Base-by-base conservation (phyloP, 345 rosid species). In the Rubroshorea leprosula region DNA sequence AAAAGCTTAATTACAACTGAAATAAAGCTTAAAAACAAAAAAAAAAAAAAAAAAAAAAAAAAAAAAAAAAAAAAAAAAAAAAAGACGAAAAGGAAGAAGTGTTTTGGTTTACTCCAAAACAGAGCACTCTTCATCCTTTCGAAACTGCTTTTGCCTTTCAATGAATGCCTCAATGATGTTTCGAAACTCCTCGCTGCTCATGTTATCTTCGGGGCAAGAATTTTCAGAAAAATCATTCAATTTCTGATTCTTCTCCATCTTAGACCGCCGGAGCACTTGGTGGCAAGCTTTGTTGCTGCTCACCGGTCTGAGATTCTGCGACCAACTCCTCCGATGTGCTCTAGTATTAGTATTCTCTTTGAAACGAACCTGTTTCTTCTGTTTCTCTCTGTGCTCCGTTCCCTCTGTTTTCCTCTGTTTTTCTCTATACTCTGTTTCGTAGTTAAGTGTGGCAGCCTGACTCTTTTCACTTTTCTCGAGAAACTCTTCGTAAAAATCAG, bases 171-270 rank as follows among this genome's bases (percentile, higher is more conserved):
- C 92, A 0, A 82, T 55, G 5, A 62, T 68, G 55, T 73, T 23
- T 22, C 79, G 68, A 51, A 85, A 85, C 62, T 85, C 89, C 20
- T 85, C 92, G 19, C 41, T 83, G 81, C 83, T 85, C 86, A 82
- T 66, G 11, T 54, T 56, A 51, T 85, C 88, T 59, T 74, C 78
- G 2, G 76, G 75, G 58, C 22, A 71, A 7, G 71, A 55, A 16
- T 5, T 64, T 7, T 69, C 67, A 7, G 10, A 55, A 14, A 56
- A 48, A 18, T 31, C 58, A 19, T 18, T 17, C 19, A 6, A 71
- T 57, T 66, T 66, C 50, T 22, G 58, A 63, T 29, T 62, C 20
- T 68, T 78, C 26, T 71, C 84, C 0, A 85, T 72, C 9, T 10
- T 70, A 0, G 67, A 54, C 19, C 78, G 67, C 73, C 69, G 78